These are phyloP conservation scores for Wickerhamiella vanderwaltii DNA, from an alignment of 805 yeast species.

Conservation along the genomic window DNA sequence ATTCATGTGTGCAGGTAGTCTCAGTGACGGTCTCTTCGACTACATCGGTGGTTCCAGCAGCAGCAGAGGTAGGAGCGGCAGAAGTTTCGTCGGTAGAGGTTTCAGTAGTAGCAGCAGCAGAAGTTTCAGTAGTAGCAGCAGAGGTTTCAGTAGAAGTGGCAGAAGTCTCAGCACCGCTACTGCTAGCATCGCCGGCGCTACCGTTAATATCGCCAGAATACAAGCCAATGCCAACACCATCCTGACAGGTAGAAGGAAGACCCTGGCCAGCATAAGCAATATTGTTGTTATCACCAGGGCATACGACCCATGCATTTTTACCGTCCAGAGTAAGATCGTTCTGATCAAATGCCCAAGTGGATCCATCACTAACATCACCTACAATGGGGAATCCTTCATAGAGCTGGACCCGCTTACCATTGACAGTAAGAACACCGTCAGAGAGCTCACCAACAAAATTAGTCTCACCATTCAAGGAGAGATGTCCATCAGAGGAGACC, in stretches of 20 bases:
- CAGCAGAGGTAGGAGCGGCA: not conserved
- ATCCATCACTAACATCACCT: not conserved
- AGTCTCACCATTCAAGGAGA: not conserved
- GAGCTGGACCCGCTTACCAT: not conserved
- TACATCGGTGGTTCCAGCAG: not conserved
- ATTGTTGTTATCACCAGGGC: conserved; percentile 3
- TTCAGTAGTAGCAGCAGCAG: conserved; percentile 9
- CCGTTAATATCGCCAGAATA: not conserved
- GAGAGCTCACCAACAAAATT: not conserved
- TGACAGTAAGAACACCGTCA: not conserved
- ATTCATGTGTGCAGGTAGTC: conserved; percentile 9
- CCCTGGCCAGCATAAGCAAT: not conserved
- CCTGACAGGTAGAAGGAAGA: not conserved
- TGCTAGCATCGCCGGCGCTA: not conserved
- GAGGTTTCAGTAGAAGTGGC: conserved; percentile 7
- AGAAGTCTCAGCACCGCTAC: not conserved
- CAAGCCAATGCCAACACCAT: not conserved
- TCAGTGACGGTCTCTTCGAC: conserved; percentile 6
- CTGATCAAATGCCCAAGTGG: not conserved
- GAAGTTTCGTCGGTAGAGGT: conserved; percentile 12
- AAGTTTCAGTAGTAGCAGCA: conserved; percentile 8
- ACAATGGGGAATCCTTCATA: not conserved
- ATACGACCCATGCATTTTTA: not conserved
- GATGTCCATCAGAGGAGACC: not conserved
- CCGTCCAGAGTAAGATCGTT: not conserved